Evolutionary conservation across 2,329 filamentous ascomycete genomes (phyloP), one percentile per base, ranked within the genome.

Genomic region (Teratosphaeriaceae sp.): DNA sequence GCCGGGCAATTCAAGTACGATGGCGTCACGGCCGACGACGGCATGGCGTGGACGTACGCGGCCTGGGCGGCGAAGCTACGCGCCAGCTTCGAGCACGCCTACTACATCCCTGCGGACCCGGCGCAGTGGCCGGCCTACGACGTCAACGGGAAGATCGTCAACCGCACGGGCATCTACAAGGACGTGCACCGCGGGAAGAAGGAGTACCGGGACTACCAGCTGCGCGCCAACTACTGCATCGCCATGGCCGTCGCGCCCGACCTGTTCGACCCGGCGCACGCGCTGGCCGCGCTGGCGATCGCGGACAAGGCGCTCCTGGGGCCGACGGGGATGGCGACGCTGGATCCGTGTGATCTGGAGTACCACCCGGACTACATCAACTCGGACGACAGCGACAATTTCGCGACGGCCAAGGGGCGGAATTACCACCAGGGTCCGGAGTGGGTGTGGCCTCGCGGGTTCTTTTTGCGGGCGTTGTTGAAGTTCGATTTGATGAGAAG

Each of bases 341-440:
- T 98, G 16, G 92, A 98, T 58, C 92, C 92, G 0, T 77, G 76
- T 2, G 94, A 98, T 62, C 73, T 88, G 43, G 95, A 98, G 68
- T 98, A 98, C 68, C 80, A 86, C 2, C 89, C 89, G 0, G 87
- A 92, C 70, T 98, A 98, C 70, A 81, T 84, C 72, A 98, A 98
- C 69, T 85, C 84, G 53, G 90, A 97, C 59, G 92, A 98, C 66
- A 90, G 84, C 46, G 80, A 79, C 11, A 86, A 97, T 64, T 97
- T 96, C 59, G 79, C 86, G 9, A 97, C 90, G 0, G 81, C 85
- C 55, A 97, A 97, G 67, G 92, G 92, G 38, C 78, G 92, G 44
- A 98, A 97, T 67, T 98, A 98, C 68, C 92, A 98, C 65, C 90
- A 97, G 65, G 92, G 92, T 3, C 94, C 92, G 0, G 92, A 98